Base-by-base conservation (phyloP, 164 flowering plant species). In the Macadamia tetraphylla region DNA sequence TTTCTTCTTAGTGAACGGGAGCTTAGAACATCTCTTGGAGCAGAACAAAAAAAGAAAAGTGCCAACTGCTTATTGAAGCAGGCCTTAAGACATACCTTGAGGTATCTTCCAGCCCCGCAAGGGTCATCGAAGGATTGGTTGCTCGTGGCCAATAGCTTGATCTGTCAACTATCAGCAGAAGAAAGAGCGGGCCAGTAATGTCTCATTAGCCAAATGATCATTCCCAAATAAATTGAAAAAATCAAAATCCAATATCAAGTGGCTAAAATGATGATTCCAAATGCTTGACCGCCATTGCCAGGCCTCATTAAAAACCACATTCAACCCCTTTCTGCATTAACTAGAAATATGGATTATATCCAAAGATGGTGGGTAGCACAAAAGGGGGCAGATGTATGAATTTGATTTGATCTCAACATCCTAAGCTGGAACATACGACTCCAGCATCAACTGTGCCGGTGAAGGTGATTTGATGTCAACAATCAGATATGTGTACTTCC, bases 401-500 rank as follows among this genome's bases (percentile, higher is more conserved):
- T 17, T 46, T 11, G 9, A 46, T 46, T 11, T 46, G 1, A 46
- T 46, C 12, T 66, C 30, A 14, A 15, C 48, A 44, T 40, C 65
- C 80, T 67, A 87, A 61, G 92, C 78, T 32, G 98, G 97, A 65
- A 92, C 75, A 66, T 84, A 94, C 6, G 99, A 94, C 78, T 94
- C 99, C 48, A 92, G 80, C 74, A 94, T 81, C 75, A 94, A 72
- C 61, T 85, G 87, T 17, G 82, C 71, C 0, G 75, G 88, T 18
- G 88, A 73, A 40, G 96, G 99, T 9, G 93, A 81, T 29, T 31
- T 77, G 65, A 94, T 82, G 57, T 92, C 88, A 13, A 92, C 99
- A 65, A 89, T 83, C 75, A 94, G 70, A 71, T 80, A 87, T 4
- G 85, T 90, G 70, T 76, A 92, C 76, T 92, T 94, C 99, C 99